Evolutionary conservation across 495 filamentous ascomycete genomes (phyloP), one percentile per base, ranked within the genome.

Genomic region (Rusavskia elegans): DNA sequence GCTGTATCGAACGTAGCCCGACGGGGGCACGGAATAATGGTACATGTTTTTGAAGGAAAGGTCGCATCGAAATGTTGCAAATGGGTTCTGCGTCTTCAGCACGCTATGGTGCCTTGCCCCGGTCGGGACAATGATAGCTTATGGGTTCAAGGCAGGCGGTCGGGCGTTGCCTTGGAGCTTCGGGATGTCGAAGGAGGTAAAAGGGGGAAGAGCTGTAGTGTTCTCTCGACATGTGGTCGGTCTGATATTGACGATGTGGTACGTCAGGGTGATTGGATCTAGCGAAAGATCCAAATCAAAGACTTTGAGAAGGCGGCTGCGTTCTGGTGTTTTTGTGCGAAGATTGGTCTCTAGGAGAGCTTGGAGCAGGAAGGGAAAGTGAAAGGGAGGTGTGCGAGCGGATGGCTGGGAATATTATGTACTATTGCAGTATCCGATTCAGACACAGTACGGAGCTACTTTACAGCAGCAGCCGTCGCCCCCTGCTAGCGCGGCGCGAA

Each of bases 1-100:
- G 58, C 71, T 68, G 67, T 67, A 73, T 56, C 64, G 60, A 52
- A 68, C 62, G 68, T 73, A 75, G 63, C 71, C 73, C 37, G 61
- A 63, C 32, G 68, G 69, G 60, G 70, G 71, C 60, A 59, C 64
- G 50, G 70, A 63, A 55, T 75, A 73, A 59, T 74, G 73, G 64
- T 75, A 75, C 73, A 77, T 76, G 38, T 54, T 62, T 39, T 13
- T 11, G 4, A 38, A 29, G 20, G 1, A 50, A 25, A 20, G 48
- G 17, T 57, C 57, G 55, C 57, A 52, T 54, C 4, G 39, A 25
- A 19, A 36, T 2, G 23, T 52, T 9, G 53, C 58, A 58, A 48
- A 50, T 1, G 14, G 21, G 44, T 37, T 46, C 44, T 50, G 37
- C n/a, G 40, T 49, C 45, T 59, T 32, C 50, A 51, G 51, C 37